Percentiles rank a stretch among this genome's conserved stretches.
phyloP scores from a whole-genome alignment of 2,329 filamentous ascomycete species.

The Pseudonectria buxi region DNA sequence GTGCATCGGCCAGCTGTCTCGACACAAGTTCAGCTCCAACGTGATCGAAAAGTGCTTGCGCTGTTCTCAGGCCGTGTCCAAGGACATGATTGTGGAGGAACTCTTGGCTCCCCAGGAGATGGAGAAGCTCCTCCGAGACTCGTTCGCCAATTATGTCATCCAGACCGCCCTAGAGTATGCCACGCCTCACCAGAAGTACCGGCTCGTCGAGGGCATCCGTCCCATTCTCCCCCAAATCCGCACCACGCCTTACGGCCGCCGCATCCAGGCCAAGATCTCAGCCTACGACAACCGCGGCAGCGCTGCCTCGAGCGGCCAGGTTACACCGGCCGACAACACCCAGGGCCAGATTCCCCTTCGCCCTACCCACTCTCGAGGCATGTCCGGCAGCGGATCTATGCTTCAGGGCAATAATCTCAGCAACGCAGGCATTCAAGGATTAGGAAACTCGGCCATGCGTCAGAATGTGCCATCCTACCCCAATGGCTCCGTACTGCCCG shows the following conservation, averaged over 20 bases:
- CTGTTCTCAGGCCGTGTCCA: conserved; percentile 67
- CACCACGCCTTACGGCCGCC: conserved; percentile 87
- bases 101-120: conserved; percentile 69
- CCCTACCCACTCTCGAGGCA: conserved; percentile 34
- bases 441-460: conserved; percentile 19
- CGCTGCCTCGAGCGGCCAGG: conserved; percentile 40
- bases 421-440: conserved; percentile 17
- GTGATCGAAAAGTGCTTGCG: conserved; percentile 96
- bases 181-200: conserved; percentile 63
- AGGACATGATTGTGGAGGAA: conserved; percentile 78
- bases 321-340: conserved; percentile 45
- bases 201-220: conserved; percentile 76
- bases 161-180: conserved; percentile 90
- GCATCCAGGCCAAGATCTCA: conserved; percentile 83
- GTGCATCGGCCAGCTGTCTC: conserved; percentile 65
- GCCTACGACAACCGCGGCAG: conserved; percentile 46
- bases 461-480: conserved; percentile 31
- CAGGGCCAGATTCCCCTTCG: conserved; percentile 49
- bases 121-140: conserved; percentile 82
- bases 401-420: conserved; percentile 23
- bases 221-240: conserved; percentile 80
- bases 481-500: conserved; percentile 24
- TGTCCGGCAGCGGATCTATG: conserved; percentile 34
- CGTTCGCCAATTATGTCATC: conserved; percentile 95
- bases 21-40: conserved; percentile 99